Evolutionary conservation across 164 flowering plant genomes (phyloP).

Genomic region (Umbellularia californica): DNA sequence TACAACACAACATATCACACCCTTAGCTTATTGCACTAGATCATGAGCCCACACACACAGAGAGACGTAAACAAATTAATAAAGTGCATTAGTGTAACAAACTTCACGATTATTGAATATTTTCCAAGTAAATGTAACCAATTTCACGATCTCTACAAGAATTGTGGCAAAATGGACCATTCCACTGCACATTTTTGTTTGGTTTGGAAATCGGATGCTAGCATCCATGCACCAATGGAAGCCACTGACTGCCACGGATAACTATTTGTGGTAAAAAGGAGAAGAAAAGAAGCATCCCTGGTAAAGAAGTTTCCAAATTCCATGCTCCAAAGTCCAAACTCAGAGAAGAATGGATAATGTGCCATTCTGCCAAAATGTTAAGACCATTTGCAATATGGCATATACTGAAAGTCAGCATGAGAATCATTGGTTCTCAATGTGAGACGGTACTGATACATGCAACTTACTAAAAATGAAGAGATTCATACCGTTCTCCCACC

Average conservation of each 20-base stretch:
- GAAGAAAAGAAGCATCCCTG: not conserved
- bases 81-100: not conserved
- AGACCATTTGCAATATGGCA: not conserved
- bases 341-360: not conserved
- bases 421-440: not conserved
- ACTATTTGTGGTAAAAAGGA: not conserved
- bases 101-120: not conserved
- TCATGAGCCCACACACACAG: too few relatives aligned
- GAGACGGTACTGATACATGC: not conserved
- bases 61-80: too few relatives aligned
- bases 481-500: slow-evolving; percentile 76
- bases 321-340: too few relatives aligned
- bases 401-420: too few relatives aligned
- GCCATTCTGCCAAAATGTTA: not conserved
- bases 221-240: not conserved
- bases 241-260: not conserved
- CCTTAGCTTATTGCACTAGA: too few relatives aligned
- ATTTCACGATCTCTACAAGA: not conserved
- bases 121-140: not conserved
- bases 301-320: not conserved
- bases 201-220: not conserved
- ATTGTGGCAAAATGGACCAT: not conserved
- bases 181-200: not conserved
- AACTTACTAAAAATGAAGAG: not conserved
- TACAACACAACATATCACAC: too few relatives aligned